phyloP scores from a whole-genome alignment of 805 yeast genomes.

The Candida parachauliodes region DNA sequence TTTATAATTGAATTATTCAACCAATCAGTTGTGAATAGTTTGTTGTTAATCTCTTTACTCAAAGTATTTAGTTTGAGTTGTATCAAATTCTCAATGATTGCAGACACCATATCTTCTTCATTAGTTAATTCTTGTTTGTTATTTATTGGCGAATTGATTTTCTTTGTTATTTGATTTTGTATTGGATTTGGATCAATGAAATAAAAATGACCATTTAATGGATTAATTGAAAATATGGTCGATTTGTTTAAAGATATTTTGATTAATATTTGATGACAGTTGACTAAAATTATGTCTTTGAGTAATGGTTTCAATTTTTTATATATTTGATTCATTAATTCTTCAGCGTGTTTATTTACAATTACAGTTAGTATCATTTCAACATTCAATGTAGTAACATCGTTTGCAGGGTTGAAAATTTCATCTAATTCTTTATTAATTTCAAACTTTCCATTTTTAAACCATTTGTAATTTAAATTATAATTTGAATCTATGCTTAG shows the following conservation, averaged over 20 bases:
- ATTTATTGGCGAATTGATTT: slow-evolving; percentile 27
- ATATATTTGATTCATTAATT: slow-evolving; percentile 24
- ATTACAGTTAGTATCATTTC: slow-evolving; percentile 33
- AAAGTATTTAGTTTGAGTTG: slow-evolving; percentile 48
- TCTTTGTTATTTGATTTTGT: slow-evolving; percentile 28
- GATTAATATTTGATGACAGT: slow-evolving; percentile 32
- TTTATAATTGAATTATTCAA: slow-evolving; percentile 52
- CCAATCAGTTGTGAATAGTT: slow-evolving; percentile 70
- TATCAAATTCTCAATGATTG: slow-evolving; percentile 34
- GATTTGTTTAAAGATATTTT: slow-evolving; percentile 30
- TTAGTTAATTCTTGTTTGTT: slow-evolving; percentile 20
- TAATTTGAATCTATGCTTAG: slow-evolving; percentile 52
- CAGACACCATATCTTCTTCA: slow-evolving; percentile 30
- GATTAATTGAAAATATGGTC: slow-evolving; percentile 36
- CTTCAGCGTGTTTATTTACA: slow-evolving; percentile 37
- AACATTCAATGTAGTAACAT: slow-evolving; percentile 22
- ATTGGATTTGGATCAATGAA: slow-evolving; percentile 37
- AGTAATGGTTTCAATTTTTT: slow-evolving; percentile 13
- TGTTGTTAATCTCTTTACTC: slow-evolving; percentile 48
- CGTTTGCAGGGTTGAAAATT: slow-evolving; percentile 10
- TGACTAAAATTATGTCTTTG: slow-evolving; percentile 15
- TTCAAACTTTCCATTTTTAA: slow-evolving; percentile 48
- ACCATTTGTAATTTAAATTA: slow-evolving; percentile 58
- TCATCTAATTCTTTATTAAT: slow-evolving; percentile 15
- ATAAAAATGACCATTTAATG: slow-evolving; percentile 38